These are phyloP conservation scores for Fagopyrum tataricum DNA, from an alignment of 148 eudicot species.

Conservation along the genomic window DNA sequence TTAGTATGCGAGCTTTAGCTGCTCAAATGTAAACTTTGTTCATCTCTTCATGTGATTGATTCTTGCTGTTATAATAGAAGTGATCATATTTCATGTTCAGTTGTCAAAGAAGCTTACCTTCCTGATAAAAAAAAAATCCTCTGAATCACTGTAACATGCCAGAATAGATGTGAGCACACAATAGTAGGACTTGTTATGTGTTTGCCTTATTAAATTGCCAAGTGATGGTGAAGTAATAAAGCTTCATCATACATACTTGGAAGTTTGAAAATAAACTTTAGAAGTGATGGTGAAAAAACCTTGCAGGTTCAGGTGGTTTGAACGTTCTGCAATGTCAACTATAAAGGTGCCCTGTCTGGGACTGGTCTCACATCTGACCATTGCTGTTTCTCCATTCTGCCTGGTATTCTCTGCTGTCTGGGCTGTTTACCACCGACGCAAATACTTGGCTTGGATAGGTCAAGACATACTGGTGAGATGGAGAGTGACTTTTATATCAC, in stretches of 20 bases:
- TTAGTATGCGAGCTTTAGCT: not conserved
- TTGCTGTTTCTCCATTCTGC: slow-evolving; percentile 91
- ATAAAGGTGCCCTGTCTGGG: slow-evolving; percentile 78
- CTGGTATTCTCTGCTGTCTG: slow-evolving; percentile 73
- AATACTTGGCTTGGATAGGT: slow-evolving; percentile 88
- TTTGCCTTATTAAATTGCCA: not conserved
- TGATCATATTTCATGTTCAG: not conserved
- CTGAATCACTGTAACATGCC: not conserved
- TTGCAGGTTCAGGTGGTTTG: slow-evolving; percentile 84
- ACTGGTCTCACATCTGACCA: slow-evolving; percentile 67
- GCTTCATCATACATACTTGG: not conserved
- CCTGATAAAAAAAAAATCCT: not conserved
- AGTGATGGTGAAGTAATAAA: not conserved
- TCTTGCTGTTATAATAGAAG: not conserved
- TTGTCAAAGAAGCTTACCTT: not conserved
- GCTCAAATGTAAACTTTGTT: not conserved
- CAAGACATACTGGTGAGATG: slow-evolving; percentile 95
- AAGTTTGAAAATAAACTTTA: not conserved
- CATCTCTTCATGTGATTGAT: not conserved
- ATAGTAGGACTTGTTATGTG: not conserved
- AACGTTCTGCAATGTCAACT: slow-evolving; percentile 61
- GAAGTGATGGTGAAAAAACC: slow-evolving; percentile 21
- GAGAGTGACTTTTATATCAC: not conserved
- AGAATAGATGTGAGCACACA: not conserved
- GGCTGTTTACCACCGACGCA: slow-evolving; percentile 68